Evolutionary conservation across 1,284 basidiomycete genomes (phyloP), one percentile per base, ranked within the genome.

Genomic region (Boletus sp.): DNA sequence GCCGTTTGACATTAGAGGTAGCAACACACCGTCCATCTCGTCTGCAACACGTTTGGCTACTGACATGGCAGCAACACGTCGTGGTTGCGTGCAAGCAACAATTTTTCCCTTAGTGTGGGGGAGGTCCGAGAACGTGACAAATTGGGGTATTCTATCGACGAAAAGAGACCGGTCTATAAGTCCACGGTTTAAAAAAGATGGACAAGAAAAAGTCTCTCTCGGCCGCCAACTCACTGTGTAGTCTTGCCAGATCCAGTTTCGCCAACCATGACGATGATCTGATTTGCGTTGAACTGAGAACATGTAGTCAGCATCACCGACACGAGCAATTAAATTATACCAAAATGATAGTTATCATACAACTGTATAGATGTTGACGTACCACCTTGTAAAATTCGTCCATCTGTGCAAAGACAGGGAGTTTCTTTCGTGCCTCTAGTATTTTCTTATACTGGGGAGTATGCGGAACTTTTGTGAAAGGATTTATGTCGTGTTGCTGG

Each of bases 231-330:
- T 60, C 65, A 92, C 88, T 98, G 95, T 33, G 95, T 98, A 2
- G 96, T 98, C 75, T 99, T 99, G 48, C 95, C 96, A 22, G 92
- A 94, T 10, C 96, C 95, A 2, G 96, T 97, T 74, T 99, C 95
- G 60, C 95, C 95, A 57, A 97, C 92, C 83, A 99, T 91, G 49
- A 99, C 84, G 41, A 93, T 89, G 57, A 95, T 48, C 34, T 96
- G 94, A 71, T 93, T 82, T 57, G 83, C 73, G 52, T 72, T 84
- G 71, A 94, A 96, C 83, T 92, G 34, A n/a, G 5, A 25, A 63
- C 2, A 36, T 41, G 39, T 27, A 12, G 39, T 55, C 40, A 55
- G 54, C 33, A 53, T 42, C n/a, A 8, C 26, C 4, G 29, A 61
- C 48, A 50, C 40, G 25, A 50, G 52, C 56, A 8, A 56, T n/a